Evolutionary conservation across 2,329 filamentous ascomycete genomes (phyloP).

Genomic region (Penicillium concentricum): DNA sequence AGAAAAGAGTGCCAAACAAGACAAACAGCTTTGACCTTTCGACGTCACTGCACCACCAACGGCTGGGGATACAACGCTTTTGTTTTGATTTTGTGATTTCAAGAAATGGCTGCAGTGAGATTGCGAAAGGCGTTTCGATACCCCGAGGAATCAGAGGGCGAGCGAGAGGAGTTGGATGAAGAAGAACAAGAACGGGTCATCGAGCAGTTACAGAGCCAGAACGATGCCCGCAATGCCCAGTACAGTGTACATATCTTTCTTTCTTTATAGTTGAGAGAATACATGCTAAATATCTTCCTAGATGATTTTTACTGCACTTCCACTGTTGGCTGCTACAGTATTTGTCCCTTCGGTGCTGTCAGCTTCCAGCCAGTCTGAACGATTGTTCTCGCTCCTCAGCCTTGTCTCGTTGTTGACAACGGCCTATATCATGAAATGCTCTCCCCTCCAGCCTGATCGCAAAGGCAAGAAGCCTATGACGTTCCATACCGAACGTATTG

Average conservation of each 20-base stretch:
- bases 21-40: slow-evolving; percentile 19
- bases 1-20: slow-evolving; percentile 24
- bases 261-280: neutral
- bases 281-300: slow-evolving; percentile 13
- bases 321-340: slow-evolving; percentile 31
- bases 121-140: slow-evolving; percentile 77
- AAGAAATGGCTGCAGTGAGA: slow-evolving; percentile 55
- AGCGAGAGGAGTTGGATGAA: slow-evolving; percentile 69
- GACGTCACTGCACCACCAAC: slow-evolving; percentile 3
- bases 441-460: slow-evolving; percentile 28
- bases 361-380: slow-evolving; percentile 18
- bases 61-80: neutral
- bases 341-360: slow-evolving; percentile 37
- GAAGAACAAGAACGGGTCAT: slow-evolving; percentile 54
- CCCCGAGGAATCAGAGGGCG: slow-evolving; percentile 59
- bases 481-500: slow-evolving; percentile 17
- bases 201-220: slow-evolving; percentile 33
- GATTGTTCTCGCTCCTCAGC: slow-evolving; percentile 32
- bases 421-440: slow-evolving; percentile 38
- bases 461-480: slow-evolving; percentile 32
- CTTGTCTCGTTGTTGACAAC: slow-evolving; percentile 39
- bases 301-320: slow-evolving; percentile 38
- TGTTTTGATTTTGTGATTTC: neutral
- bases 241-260: slow-evolving; percentile 38
- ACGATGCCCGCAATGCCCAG: slow-evolving; percentile 40